Conservation (phyloP, 495 filamentous ascomycete genomes). For the Xylaria venustula region DNA sequence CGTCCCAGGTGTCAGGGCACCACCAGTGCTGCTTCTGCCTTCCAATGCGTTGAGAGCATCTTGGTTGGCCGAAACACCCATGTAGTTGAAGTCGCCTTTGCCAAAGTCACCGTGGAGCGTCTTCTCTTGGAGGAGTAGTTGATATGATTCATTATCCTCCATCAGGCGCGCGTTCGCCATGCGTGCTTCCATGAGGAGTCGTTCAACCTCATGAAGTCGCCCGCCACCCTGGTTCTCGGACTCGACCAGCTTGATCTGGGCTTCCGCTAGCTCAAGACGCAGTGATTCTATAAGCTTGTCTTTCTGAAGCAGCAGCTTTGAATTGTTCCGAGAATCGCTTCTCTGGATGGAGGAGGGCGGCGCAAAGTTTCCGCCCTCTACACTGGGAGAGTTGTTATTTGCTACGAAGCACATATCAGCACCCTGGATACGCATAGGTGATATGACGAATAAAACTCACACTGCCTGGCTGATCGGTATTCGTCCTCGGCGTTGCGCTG, state of each 20-base stretch:
- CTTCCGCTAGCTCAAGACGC: conserved; percentile 86
- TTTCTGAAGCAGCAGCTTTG: conserved; percentile 86
- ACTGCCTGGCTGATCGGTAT: conserved; percentile 63
- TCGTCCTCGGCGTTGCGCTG: conserved; percentile 71
- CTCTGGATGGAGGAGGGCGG: conserved; percentile 79
- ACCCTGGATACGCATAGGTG: not conserved
- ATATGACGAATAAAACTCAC: conserved; percentile 47
- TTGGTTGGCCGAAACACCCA: conserved; percentile 55
- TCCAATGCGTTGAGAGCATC: conserved; percentile 57
- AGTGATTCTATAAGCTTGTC: conserved; percentile 93
- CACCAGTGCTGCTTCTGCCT: conserved; percentile 39
- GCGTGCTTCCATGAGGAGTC: conserved; percentile 79
- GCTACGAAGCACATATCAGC: conserved; percentile 27
- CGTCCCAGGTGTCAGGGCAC: conserved; percentile 49
- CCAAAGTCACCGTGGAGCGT: conserved; percentile 92
- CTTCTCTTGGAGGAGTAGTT: conserved; percentile 87
- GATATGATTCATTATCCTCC: conserved; percentile 98
- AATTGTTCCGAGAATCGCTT: conserved; percentile 80
- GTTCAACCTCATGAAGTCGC: conserved; percentile 81
- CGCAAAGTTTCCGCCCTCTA: conserved; percentile 75
- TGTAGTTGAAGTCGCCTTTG: conserved; percentile 73
- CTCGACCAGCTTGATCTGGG: conserved; percentile 93
- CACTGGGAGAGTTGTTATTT: conserved; percentile 54
- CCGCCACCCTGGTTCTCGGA: conserved; percentile 89
- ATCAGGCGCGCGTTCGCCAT: conserved; percentile 93